Percentiles rank a stretch among this genome's conserved stretches.
These are phyloP conservation scores for Phyllosticta ampelicida DNA, from an alignment of 2,329 filamentous ascomycete genomes.

Conservation along the genomic window DNA sequence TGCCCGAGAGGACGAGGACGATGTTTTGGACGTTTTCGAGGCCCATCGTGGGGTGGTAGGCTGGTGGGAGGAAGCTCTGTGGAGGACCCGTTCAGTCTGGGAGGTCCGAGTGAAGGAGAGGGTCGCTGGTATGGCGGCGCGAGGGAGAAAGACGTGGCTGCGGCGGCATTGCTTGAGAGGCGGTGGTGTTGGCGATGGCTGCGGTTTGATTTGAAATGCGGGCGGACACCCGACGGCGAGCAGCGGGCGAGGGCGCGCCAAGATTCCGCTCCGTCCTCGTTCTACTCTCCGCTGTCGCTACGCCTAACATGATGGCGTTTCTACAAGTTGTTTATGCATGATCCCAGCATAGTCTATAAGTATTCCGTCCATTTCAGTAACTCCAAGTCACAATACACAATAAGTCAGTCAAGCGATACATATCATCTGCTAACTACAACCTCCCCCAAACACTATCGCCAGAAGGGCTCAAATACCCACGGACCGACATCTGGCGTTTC, in stretches of 20 bases:
- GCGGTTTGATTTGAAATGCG: not conserved
- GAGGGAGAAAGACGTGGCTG: not conserved
- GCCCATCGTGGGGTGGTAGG: slow-evolving; percentile 27
- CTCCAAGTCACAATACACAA: not conserved
- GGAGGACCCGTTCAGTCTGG: not conserved
- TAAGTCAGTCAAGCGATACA: not conserved
- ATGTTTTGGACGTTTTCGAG: slow-evolving; percentile 65
- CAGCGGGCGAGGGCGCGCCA: not conserved
- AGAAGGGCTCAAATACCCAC: not conserved
- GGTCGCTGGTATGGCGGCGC: not conserved
- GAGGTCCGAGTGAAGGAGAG: not conserved
- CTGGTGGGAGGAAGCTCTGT: not conserved
- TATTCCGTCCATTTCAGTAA: not conserved
- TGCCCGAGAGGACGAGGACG: slow-evolving; percentile 80
- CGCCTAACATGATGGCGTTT: not conserved
- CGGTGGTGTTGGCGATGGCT: not conserved
- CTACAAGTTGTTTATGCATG: not conserved
- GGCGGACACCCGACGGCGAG: not conserved
- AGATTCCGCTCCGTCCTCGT: not conserved
- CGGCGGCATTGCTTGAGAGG: not conserved
- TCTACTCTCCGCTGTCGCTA: not conserved
- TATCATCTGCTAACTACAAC: not conserved
- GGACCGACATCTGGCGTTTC: not conserved
- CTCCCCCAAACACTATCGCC: not conserved
- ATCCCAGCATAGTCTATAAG: too few relatives aligned